Conservation (phyloP, 805 yeast species). For the Wickerhamiella kazuoi region DNA sequence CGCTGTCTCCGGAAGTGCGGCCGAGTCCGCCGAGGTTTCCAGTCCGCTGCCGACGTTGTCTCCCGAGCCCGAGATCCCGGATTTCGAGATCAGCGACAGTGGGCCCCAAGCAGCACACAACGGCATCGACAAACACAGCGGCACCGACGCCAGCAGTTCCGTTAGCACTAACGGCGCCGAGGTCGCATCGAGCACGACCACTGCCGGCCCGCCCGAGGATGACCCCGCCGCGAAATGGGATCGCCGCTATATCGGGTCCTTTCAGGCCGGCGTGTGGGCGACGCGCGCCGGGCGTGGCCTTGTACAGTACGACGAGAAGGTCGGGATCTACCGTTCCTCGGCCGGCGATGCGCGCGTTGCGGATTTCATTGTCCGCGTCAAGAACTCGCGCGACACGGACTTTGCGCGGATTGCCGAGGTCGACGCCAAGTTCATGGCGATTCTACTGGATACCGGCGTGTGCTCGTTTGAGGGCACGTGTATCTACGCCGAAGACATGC, state of each 20-base stretch:
- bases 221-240: conserved; percentile 8
- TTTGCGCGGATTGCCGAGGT: conserved; percentile 64
- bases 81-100: too few species aligned
- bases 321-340: conserved; percentile 15
- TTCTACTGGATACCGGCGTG: conserved; percentile 39
- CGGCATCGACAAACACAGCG: background rate
- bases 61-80: too few species aligned
- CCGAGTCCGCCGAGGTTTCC: background rate
- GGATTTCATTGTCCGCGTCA: conserved; percentile 19
- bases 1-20: background rate
- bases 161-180: background rate
- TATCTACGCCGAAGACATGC: conserved; percentile 37
- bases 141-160: background rate
- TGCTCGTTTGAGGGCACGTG: conserved; percentile 40
- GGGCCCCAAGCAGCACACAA: too few species aligned
- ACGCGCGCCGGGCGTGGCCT: conserved; percentile 20
- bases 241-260: conserved; percentile 19
- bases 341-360: background rate
- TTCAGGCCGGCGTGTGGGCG: conserved; percentile 23
- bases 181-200: background rate
- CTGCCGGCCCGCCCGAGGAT: background rate
- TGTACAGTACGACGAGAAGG: conserved; percentile 18
- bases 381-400: conserved; percentile 29
- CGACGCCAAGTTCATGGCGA: conserved; percentile 45
- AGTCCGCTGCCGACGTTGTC: too few species aligned